phyloP scores from a whole-genome alignment of 305 asterid genomes.

The Fraxinus dipetala region DNA sequence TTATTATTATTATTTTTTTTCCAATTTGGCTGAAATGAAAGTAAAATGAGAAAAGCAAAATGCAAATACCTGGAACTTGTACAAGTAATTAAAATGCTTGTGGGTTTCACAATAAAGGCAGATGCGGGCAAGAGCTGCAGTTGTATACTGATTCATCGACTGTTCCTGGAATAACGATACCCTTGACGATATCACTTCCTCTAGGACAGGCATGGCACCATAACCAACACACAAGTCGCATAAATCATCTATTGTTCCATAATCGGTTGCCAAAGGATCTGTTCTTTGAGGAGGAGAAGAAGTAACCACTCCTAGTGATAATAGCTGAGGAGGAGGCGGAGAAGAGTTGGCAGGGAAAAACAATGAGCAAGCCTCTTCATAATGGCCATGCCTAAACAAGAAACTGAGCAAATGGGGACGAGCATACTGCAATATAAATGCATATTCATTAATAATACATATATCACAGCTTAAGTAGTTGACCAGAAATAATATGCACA shows the following conservation, averaged over 20 bases:
- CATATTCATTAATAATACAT: slow-evolving; percentile 18
- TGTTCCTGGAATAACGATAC: slow-evolving; percentile 51
- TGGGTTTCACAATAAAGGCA: slow-evolving; percentile 90
- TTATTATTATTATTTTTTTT: not conserved
- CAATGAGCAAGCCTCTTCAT: slow-evolving; percentile 79
- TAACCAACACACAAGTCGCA: slow-evolving; percentile 84
- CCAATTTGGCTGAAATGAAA: slow-evolving; percentile 20
- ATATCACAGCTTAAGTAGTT: slow-evolving; percentile 14
- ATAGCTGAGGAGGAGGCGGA: slow-evolving; percentile 67
- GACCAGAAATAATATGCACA: slow-evolving; percentile 12
- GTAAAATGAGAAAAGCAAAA: slow-evolving; percentile 25
- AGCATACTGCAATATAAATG: slow-evolving; percentile 67
- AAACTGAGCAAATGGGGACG: slow-evolving; percentile 86
- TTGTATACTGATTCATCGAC: slow-evolving; percentile 67
- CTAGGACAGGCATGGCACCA: slow-evolving; percentile 84
- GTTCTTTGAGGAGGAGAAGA: slow-evolving; percentile 85
- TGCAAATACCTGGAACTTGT: slow-evolving; percentile 77
- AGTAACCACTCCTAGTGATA: slow-evolving; percentile 53
- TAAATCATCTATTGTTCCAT: slow-evolving; percentile 85
- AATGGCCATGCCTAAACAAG: slow-evolving; percentile 94
- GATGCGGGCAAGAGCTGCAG: slow-evolving; percentile 87
- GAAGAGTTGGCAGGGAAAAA: slow-evolving; percentile 76
- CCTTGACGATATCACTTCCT: slow-evolving; percentile 77
- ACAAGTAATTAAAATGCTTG: slow-evolving; percentile 84
- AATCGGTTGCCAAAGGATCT: slow-evolving; percentile 82